These are phyloP conservation scores for Ligustrum vulgare DNA, from an alignment of 257 asterid genomes.

Conservation along the genomic window DNA sequence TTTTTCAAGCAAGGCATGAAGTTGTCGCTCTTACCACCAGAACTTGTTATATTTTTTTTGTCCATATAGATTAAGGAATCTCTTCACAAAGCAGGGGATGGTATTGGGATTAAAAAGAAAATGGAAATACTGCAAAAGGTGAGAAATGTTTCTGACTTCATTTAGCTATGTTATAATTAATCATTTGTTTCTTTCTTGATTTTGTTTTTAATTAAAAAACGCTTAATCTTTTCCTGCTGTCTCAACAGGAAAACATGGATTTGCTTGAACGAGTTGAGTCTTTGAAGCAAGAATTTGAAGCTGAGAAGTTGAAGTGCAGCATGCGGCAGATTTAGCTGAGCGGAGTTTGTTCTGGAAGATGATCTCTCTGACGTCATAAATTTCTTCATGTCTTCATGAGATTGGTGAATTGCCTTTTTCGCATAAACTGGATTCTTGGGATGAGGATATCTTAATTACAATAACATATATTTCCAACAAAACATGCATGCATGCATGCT, in stretches of 20 bases:
- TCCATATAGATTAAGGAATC: constrained; percentile 51
- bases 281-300: constrained; percentile 84
- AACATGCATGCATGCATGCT: background rate
- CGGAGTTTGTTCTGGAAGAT: constrained; percentile 4
- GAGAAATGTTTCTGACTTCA: constrained; percentile 15
- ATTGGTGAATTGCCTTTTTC: background rate
- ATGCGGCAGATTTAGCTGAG: constrained; percentile 31
- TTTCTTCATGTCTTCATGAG: background rate
- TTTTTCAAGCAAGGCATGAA: background rate
- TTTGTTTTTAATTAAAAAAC: background rate
- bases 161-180: background rate
- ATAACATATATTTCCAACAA: background rate
- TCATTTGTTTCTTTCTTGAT: background rate
- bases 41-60: constrained; percentile 11
- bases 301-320: constrained; percentile 69
- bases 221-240: constrained; percentile 2
- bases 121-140: constrained; percentile 80
- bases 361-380: background rate
- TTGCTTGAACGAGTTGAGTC: constrained; percentile 73
- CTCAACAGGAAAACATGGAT: constrained; percentile 75
- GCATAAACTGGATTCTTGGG: background rate
- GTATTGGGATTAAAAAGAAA: constrained; percentile 37
- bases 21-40: constrained; percentile 1
- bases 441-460: background rate
- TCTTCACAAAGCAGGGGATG: constrained; percentile 14